phyloP scores from a whole-genome alignment of 495 filamentous ascomycete species.

The Oleoguttula mirabilis region DNA sequence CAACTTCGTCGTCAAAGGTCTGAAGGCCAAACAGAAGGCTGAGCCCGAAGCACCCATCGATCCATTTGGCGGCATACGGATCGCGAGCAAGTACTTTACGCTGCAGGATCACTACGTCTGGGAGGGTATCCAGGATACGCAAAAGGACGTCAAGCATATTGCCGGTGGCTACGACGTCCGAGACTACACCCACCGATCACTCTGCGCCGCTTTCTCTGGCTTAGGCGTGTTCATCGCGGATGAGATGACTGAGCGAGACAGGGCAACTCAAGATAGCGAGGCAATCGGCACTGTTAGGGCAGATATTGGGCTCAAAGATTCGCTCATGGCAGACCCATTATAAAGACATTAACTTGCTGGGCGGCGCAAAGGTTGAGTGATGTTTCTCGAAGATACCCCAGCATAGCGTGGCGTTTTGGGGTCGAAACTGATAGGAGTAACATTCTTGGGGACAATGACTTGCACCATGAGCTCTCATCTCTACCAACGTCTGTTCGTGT shows the following conservation, averaged over 20 bases:
- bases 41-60: conserved; percentile 71
- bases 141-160: conserved; percentile 45
- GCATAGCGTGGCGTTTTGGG: background rate
- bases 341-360: background rate
- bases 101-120: conserved; percentile 54
- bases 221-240: conserved; percentile 74
- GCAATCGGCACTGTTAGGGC: conserved; percentile 2
- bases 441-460: too few relatives aligned
- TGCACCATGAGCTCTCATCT: too few relatives aligned
- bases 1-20: conserved; percentile 56
- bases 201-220: conserved; percentile 84
- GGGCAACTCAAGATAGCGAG: conserved; percentile 1
- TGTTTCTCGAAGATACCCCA: background rate
- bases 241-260: conserved; percentile 45
- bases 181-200: conserved; percentile 66
- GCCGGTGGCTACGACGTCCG: conserved; percentile 72
- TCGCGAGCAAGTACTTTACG: conserved; percentile 53
- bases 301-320: conserved; percentile 3
- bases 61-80: conserved; percentile 64
- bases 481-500: too few relatives aligned
- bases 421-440: too few relatives aligned
- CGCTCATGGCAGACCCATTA: conserved; percentile 2
- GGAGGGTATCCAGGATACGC: conserved; percentile 50
- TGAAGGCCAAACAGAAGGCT: conserved; percentile 49
- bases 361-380: background rate